phyloP scores from a whole-genome alignment of 148 eudicot genomes.

The Euryodendron excelsum region DNA sequence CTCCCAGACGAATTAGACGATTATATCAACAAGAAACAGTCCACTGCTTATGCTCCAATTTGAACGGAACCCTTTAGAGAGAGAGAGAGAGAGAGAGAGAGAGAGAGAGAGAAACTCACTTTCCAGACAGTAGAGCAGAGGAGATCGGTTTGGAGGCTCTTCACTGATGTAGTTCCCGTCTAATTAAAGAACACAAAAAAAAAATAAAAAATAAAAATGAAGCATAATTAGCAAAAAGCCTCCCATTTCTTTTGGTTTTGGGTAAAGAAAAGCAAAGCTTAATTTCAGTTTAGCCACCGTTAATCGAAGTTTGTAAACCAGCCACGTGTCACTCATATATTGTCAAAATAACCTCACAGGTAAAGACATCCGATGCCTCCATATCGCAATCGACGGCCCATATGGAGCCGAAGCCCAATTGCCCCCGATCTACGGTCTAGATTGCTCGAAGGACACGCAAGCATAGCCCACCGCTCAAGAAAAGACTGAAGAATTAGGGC shows the following conservation, averaged over 20 bases:
- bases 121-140: no score
- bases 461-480: background rate
- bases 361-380: background rate
- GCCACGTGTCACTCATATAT: no score
- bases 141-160: no score
- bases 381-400: constrained; percentile 7
- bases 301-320: no score
- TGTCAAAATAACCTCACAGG: background rate
- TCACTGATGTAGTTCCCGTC: no score
- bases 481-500: constrained; percentile 12
- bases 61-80: no score
- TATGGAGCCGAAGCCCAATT: background rate
- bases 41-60: no score
- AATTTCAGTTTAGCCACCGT: background rate
- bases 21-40: no score
- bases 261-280: constrained; percentile 6
- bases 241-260: constrained; percentile 10
- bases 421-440: constrained; percentile 9
- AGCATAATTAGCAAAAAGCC: constrained; percentile 1
- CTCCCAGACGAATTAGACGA: no score
- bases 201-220: background rate
- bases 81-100: no score
- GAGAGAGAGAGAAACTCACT: no score
- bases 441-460: background rate
- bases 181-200: background rate